phyloP scores from a whole-genome alignment of 306 rosid species.

The Vicia faba region DNA sequence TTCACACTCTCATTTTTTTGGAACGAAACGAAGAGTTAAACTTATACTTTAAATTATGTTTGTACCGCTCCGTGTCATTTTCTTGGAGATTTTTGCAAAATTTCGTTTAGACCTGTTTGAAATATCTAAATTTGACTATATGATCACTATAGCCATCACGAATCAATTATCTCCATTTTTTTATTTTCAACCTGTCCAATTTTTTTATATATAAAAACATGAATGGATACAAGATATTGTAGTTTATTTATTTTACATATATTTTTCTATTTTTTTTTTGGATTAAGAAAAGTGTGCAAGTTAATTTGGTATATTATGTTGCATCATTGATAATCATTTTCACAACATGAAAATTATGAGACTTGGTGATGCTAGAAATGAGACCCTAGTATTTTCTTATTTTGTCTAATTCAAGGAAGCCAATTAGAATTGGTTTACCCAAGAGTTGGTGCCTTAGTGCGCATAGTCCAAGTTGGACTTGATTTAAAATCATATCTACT shows the following conservation, averaged over 20 bases:
- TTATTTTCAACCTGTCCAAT: no score
- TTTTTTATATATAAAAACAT: no score
- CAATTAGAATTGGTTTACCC: conserved; percentile 34
- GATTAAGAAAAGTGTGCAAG: background rate
- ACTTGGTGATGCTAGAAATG: conserved; percentile 11
- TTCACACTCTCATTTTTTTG: no score
- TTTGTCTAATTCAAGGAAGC: conserved; percentile 28
- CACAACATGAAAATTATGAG: conserved; percentile 34
- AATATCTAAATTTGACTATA: no score
- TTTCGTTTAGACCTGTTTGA: no score
- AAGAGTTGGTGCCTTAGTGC: conserved; percentile 50
- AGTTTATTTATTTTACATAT: background rate
- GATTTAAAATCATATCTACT: conserved; percentile 10
- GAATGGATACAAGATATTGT: background rate
- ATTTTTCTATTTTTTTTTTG: background rate
- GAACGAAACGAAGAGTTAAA: no score
- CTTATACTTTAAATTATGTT: no score
- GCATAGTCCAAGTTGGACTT: conserved; percentile 35
- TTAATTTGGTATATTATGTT: background rate
- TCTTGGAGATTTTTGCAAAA: no score
- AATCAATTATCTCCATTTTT: no score
- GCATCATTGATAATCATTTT: conserved; percentile 42
- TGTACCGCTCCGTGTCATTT: no score
- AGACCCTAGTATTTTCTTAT: conserved; percentile 4
- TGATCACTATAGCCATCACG: no score